These are phyloP conservation scores for Ascosphaera aggregata DNA, from an alignment of 2,329 filamentous ascomycete species.

Conservation along the genomic window DNA sequence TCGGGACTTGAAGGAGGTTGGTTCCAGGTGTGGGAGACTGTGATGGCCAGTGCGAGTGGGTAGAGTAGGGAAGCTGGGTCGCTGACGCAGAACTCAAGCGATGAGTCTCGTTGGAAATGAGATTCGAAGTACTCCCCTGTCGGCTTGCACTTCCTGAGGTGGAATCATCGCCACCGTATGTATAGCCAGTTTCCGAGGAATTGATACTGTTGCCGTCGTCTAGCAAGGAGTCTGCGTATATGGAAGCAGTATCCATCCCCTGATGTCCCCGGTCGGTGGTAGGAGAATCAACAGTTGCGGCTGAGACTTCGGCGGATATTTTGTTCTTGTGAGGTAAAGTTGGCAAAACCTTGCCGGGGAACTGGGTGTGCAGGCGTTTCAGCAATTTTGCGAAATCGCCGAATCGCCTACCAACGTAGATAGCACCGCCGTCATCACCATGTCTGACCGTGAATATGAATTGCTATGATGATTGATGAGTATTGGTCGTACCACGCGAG, in stretches of 20 bases:
- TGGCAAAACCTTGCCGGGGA: slow-evolving; percentile 76
- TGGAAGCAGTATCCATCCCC: no score
- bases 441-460: slow-evolving; percentile 70
- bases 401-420: slow-evolving; percentile 66
- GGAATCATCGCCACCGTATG: neutral
- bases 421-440: slow-evolving; percentile 36
- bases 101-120: neutral
- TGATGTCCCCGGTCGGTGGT: no score
- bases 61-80: neutral
- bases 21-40: neutral
- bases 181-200: neutral
- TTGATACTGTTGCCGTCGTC: neutral
- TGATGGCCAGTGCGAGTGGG: neutral
- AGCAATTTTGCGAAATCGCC: slow-evolving; percentile 68
- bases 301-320: slow-evolving; percentile 11
- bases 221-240: neutral
- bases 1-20: neutral
- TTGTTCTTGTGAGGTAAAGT: slow-evolving; percentile 85
- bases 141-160: neutral
- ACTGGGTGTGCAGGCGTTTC: slow-evolving; percentile 55
- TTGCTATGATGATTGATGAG: slow-evolving; percentile 31
- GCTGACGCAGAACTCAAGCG: neutral
- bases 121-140: neutral
- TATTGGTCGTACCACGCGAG: neutral
- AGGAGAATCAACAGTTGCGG: neutral